Evolutionary conservation across 2,329 filamentous ascomycete genomes (phyloP), one percentile per base, ranked within the genome.

Genomic region (Aschersonia sp.): DNA sequence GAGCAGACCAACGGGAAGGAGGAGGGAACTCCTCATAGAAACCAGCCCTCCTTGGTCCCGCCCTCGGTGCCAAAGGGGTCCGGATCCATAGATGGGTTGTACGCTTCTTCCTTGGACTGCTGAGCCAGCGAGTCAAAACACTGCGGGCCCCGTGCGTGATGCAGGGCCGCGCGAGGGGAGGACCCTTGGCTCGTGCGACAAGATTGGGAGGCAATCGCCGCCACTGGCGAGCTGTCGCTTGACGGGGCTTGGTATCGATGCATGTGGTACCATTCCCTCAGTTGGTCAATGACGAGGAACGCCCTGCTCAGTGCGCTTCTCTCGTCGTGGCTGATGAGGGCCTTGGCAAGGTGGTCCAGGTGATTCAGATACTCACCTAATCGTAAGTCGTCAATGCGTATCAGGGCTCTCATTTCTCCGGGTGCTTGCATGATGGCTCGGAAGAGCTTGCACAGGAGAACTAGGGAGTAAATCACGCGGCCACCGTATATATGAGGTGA

Each of bases 401-500:
- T 39, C 14, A 43, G 30, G 5, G 37, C 22, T 29, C 37, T 39
- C 14, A 43, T 22, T 32, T 43, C 32, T 43, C 31, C 22, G 6
- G 30, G 31, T 14, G 47, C 35, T 5, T 8, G 30, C 14, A 22
- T 31, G 8, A 46, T 43, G 14, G 44, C 41, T 29, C 31, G 42
- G 40, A 43, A 43, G 12, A 49, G 44, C 39, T 49, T 49, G 40
- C 47, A 49, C 29, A 49, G 42, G 6, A 49, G 44, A 12, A 49
- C 5, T 8, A 49, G 44, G 4, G 47, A 39, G 41, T 49, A 49
- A 12, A 41, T 49, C 11, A 49, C 44, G 7, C 47, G 14, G 44
- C 44, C 44, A 10, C 47, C 47, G 44, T 49, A 49, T 6, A 49
- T 46, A 10, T 49, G 47, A 5, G 47, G 47, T 29, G 44, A 43